Base-by-base conservation (phyloP, 2,329 filamentous ascomycete species). In the Trichophyton equinum region DNA sequence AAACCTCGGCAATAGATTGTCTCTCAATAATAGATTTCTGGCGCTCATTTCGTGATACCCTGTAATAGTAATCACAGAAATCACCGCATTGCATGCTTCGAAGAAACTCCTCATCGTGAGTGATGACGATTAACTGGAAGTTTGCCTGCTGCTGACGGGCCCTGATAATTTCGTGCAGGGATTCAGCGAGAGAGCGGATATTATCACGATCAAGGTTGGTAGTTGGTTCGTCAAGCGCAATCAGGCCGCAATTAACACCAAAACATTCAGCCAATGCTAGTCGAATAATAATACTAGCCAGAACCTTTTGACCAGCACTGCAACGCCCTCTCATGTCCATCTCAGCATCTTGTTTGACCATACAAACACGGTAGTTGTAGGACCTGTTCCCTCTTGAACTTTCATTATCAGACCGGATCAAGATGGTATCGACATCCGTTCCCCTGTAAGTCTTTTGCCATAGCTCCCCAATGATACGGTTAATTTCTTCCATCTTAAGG, bases 261-360 rank as follows among this genome's bases (percentile, higher is more conserved):
- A 99, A 99, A 67, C 91, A 96, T 74, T 99, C 94, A 2, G 94
- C 94, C 55, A 99, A 82, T 11, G 95, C 94, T 30, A 99, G 83
- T 1, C 94, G 91, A 73, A 99, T 96, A 75, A 99, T 95, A 76
- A 99, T 99, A 74, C 87, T 91, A 3, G 94, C 94, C 30, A 99
- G 83, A 30, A 99, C 92, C 75, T 95, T 96, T 73, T 99, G 94
- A 2, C 94, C 94, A 0, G 94, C 94, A 66, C 89, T 95, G 79
- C 94, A 99, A 60, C 94, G 89, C 1, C 94, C 95, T 64, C 94
- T 89, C 94, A 99, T 99, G 76, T 99, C 94, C 91, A 99, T 96
- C 74, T 99, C 94, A 0, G 88, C 89, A 69, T 95, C 91, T 71
- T 92, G 87, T 77, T 99, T 99, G 67, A 96, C 85, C 94, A 99